Evolutionary conservation across 108 stramenopile species (phyloP).

Genomic region (Cyclostephanos tholiformis): DNA sequence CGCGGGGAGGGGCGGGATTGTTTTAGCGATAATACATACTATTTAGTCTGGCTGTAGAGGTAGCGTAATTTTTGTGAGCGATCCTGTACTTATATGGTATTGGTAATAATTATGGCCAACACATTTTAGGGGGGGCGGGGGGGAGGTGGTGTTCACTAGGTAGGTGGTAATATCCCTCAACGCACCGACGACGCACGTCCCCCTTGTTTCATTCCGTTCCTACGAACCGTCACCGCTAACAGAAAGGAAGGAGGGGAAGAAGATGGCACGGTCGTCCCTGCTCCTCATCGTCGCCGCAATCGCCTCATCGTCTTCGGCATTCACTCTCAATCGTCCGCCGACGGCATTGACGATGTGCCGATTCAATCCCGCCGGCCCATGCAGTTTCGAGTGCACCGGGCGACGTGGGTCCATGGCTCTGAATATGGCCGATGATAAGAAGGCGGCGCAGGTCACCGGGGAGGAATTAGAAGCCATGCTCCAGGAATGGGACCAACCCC

Average conservation of each 20-base stretch:
- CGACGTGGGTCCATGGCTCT: not conserved
- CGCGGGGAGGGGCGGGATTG: too few species aligned
- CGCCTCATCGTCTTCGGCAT: slow-evolving; percentile 6
- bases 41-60: too few species aligned
- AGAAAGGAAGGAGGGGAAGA: not conserved
- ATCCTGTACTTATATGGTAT: too few species aligned
- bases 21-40: too few species aligned
- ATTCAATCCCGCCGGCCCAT: not conserved
- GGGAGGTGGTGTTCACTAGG: too few species aligned
- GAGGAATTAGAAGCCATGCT: slow-evolving; percentile 79
- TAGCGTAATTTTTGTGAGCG: too few species aligned
- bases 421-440: slow-evolving; percentile 22
- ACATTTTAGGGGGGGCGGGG: too few species aligned
- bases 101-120: too few species aligned
- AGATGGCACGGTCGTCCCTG: not conserved
- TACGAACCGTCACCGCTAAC: too few species aligned
- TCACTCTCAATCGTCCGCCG: not conserved
- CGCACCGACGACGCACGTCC: too few species aligned
- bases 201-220: too few species aligned
- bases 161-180: too few species aligned
- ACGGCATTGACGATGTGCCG: not conserved
- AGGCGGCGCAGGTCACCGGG: slow-evolving; percentile 55
- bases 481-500: slow-evolving; percentile 73
- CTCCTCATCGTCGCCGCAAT: not conserved
- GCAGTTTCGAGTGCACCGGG: not conserved